These are phyloP conservation scores for Peribolospora kevripleyi DNA, from an alignment of 768 basidiomycete genomes.

Conservation along the genomic window DNA sequence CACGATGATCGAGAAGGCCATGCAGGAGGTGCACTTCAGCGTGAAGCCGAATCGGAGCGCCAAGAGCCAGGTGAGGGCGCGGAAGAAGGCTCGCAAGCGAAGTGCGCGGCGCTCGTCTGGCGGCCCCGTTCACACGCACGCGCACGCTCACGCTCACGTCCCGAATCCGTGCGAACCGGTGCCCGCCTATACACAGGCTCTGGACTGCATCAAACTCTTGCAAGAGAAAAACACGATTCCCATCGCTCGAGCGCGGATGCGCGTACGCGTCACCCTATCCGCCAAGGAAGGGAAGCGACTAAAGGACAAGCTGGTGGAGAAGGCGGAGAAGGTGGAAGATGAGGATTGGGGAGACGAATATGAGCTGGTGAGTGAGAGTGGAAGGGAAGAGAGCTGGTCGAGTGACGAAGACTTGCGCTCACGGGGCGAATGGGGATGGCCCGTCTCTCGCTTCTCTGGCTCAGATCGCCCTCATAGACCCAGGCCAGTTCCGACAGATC, in stretches of 20 bases:
- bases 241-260: conserved; percentile 81
- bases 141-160: not conserved
- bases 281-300: conserved; percentile 39
- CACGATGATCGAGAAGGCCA: conserved; percentile 90
- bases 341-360: conserved; percentile 50
- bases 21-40: conserved; percentile 83
- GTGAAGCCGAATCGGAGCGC: conserved; percentile 70
- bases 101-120: conserved; percentile 1
- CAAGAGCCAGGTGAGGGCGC: conserved; percentile 58
- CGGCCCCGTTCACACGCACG: not conserved
- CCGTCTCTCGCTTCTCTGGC: not conserved
- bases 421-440: not conserved
- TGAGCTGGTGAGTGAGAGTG: conserved; percentile 44
- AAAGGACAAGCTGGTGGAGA: conserved; percentile 42
- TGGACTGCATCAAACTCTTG: conserved; percentile 62
- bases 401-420: too few species aligned
- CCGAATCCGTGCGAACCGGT: not conserved
- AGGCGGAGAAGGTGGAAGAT: conserved; percentile 60
- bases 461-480: conserved; percentile 78
- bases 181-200: conserved; percentile 31
- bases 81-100: conserved; percentile 12
- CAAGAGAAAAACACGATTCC: conserved; percentile 65
- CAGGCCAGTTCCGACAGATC: conserved; percentile 65
- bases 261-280: conserved; percentile 58
- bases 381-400: too few species aligned